Conservation (phyloP, 2,329 filamentous ascomycete species). For the Fusarium algeriense region DNA sequence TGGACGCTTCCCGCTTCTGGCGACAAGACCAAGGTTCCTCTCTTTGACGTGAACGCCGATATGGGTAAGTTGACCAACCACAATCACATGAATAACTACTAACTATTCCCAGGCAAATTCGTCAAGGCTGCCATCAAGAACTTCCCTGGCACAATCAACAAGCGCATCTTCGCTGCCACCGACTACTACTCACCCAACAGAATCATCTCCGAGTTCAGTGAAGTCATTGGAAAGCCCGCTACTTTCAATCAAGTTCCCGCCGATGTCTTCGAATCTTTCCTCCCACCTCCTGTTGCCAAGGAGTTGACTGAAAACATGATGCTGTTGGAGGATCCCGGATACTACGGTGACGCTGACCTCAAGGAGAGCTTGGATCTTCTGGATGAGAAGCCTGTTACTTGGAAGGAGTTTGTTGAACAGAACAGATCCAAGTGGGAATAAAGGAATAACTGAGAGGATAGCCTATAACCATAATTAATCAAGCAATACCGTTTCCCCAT, state of each 20-base stretch:
- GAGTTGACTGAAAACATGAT: slow-evolving; percentile 59
- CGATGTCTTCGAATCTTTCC: slow-evolving; percentile 53
- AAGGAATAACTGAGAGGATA: not conserved
- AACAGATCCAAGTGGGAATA: slow-evolving; percentile 49
- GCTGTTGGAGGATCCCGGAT: slow-evolving; percentile 57
- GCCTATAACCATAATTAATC: too few species aligned
- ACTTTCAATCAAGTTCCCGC: slow-evolving; percentile 48
- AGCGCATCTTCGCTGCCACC: slow-evolving; percentile 53
- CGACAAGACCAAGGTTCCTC: slow-evolving; percentile 52
- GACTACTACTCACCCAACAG: slow-evolving; percentile 53
- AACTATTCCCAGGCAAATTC: slow-evolving; percentile 45
- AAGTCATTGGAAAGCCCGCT: slow-evolving; percentile 52
- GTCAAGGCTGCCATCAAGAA: slow-evolving; percentile 52
- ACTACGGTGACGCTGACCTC: slow-evolving; percentile 54
- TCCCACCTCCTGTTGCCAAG: slow-evolving; percentile 46
- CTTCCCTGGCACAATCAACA: slow-evolving; percentile 45
- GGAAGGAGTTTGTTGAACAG: slow-evolving; percentile 54
- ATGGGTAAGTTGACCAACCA: slow-evolving; percentile 50
- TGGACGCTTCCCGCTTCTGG: slow-evolving; percentile 48
- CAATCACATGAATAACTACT: accelerated
- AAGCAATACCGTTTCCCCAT: too few species aligned
- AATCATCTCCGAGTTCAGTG: slow-evolving; percentile 52
- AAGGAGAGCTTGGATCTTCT: slow-evolving; percentile 50
- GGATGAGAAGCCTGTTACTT: slow-evolving; percentile 53
- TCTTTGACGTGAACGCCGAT: slow-evolving; percentile 55